These are phyloP conservation scores for Hippophae tibetana DNA, from an alignment of 306 rosid species.

Conservation along the genomic window DNA sequence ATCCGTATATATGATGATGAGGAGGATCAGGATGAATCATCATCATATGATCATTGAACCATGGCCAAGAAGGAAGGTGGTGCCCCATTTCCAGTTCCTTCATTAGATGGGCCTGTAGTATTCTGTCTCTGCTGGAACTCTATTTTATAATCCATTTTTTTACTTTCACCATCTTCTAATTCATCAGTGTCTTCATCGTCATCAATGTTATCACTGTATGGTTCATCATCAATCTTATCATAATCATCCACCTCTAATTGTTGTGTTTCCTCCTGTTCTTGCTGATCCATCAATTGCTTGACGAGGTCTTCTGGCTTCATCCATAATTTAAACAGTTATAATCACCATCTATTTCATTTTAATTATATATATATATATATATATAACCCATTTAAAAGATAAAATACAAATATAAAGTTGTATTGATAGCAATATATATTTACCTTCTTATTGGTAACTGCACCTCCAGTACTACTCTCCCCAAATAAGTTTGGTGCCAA, in stretches of 20 bases:
- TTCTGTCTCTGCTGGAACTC: constrained; percentile 34
- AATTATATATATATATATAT: too few species aligned
- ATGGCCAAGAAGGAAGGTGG: constrained; percentile 30
- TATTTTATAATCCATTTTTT: constrained; percentile 23
- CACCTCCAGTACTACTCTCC: constrained; percentile 19
- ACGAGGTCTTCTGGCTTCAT: constrained; percentile 56
- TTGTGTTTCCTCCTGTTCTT: constrained; percentile 7
- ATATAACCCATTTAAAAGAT: too few species aligned
- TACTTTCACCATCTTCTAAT: constrained; percentile 11
- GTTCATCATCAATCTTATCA: constrained; percentile 22
- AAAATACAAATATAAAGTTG: not conserved
- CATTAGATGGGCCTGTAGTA: constrained; percentile 16
- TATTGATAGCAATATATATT: constrained; percentile 6
- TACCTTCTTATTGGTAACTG: constrained; percentile 29
- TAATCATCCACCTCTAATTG: constrained; percentile 19
- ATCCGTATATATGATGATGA: constrained; percentile 1
- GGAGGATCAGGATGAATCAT: not conserved
- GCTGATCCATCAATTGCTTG: constrained; percentile 38
- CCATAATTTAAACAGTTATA: constrained; percentile 9
- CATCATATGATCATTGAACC: constrained; percentile 22
- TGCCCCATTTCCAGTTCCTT: constrained; percentile 26
- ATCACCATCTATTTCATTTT: constrained; percentile 12
- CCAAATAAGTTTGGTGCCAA: constrained; percentile 13
- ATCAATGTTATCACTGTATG: constrained; percentile 19
- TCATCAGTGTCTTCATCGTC: constrained; percentile 21